Base-by-base conservation (phyloP, 257 asterid genomes). In the Pogostemon cablin region DNA sequence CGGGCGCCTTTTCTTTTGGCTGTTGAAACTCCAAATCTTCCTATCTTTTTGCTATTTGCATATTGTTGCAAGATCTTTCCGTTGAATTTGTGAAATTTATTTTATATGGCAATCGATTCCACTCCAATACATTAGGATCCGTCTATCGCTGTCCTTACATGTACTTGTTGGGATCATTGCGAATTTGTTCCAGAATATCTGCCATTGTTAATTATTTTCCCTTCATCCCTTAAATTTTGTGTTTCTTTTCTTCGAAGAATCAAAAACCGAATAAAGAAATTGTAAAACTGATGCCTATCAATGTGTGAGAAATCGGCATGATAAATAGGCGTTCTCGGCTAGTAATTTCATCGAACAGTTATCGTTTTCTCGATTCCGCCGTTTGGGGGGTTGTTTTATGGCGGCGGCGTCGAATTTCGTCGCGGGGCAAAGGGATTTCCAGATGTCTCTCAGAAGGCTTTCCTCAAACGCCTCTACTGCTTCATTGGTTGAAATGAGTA, bases 231-330 rank as follows among this genome's bases (percentile, higher is more conserved):
- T 53, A 57, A 62, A 15, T 53, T 40, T 49, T 9, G 37, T 39
- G 62, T 47, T 60, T 62, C 1, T 44, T 32, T 20, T 20, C 25
- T 48, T 41, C 62, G 43, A 48, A 34, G 43, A 58, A 48, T 37
- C 55, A 20, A 55, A 34, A 63, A n/a, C 43, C 3, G 25, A 34
- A 20, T 1, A 20, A 20, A 20, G 25, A 0, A 15, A 39, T 9
- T 10, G 55, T 46, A 66, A 63, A 54, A 60, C 11, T 50, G 3
- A 15, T 39, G 9, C 39, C 57, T 46, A 7, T 75, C 69, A 68
- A 80, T 68, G 79, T 58, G 56, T 60, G 65, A 72, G 68, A 34
- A 58, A 65, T 69, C 83, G 84, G 75, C 82, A 90, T 90, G 96
- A 70, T 90, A 86, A 79, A 7, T 71, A 79, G 76, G 79, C 81